Evolutionary conservation across 2,329 filamentous ascomycete species (phyloP), one percentile per base, ranked within the genome.

Genomic region (Knoxdaviesia capensis): DNA sequence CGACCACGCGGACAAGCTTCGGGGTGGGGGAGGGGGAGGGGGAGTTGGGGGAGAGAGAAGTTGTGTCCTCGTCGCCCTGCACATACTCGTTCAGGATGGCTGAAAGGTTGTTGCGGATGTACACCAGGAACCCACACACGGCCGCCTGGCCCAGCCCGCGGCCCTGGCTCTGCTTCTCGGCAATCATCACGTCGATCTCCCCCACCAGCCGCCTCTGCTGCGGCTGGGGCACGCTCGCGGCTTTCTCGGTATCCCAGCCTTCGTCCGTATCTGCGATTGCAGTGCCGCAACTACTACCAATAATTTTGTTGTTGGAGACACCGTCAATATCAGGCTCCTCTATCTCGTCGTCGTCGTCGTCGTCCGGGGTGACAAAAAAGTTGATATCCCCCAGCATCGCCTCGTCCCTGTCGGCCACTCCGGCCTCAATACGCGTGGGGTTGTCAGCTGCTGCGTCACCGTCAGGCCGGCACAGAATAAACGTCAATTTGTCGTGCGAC

Each of bases 121-220:
- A 96, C 38, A 64, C 57, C 40, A 94, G 52, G 43, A 96, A 80
- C 0, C 73, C 61, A 3, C 74, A 54, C 1, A 94, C 64, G 0
- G 80, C 72, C 0, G 71, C 69, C 5, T 66, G 62, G 0, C 84
- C 86, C 6, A 75, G 61, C 0, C 85, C 85, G 6, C 64, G 61
- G 0, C 78, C 64, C 29, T 77, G 74, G 31, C 73, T 60, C 0
- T 56, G 52, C 5, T 59, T 59, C 2, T 63, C 60, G 0, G 85
- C 85, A 46, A 94, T 77, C 86, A 94, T 93, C 48, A 94, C 71
- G 57, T 93, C 84, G 6, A 94, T 59, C 53, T 93, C 86, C 29
- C 81, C 86, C 4, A 79, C 57, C 45, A 59, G 57, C 46, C 49
- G 51, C 34, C 46, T 48, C 7, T 51, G 35, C 11, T 48, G 34